Evolutionary conservation across 495 filamentous ascomycete species (phyloP), one percentile per base, ranked within the genome.

Genomic region (Talaromyces wortmannii): DNA sequence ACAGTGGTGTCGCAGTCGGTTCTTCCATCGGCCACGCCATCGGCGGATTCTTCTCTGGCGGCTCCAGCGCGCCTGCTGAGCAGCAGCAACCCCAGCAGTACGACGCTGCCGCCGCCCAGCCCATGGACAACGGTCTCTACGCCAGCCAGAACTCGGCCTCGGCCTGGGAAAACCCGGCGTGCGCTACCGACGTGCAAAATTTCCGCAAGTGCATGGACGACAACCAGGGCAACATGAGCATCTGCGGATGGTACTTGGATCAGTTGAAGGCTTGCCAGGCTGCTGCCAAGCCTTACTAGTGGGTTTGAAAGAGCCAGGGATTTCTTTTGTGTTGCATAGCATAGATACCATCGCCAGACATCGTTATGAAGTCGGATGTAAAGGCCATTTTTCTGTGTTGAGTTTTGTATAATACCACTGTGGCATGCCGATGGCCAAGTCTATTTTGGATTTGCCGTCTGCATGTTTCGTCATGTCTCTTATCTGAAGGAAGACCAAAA

Each of bases 181-280:
- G 94, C 73, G 82, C 84, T 53, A 80, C 75, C 12, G 91, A 95
- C 61, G 86, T 90, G 30, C 84, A 83, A 70, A 80, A 79, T 72
- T 96, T 98, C 83, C 90, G 90, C 58, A 84, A 86, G 74, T 98
- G 94, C 81, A 83, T 98, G 83, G 91, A 97, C 66, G 86, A 98
- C 62, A 87, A 98, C 70, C 71, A 83, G 63, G 95, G 95, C 55
- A 87, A 94, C 70, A 85, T 97, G 86, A 85, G 88, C 69, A 96
- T 96, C 63, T 98, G 94, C 76, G 84, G 86, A 58, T 98, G 94
- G 94, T 98, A 98, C 69, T 72, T 98, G 63, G 92, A 97, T 71
- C 94, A 98, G 82, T 77, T 98, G 69, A 96, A 96, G 81, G 90
- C 92, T 50, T 97, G 92, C 81, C 92, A 97, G 81, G 75, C 79